A percentile compares a stretch with the other conserved stretches of the same genome.
phyloP scores from a whole-genome alignment of 352 stramenopile genomes.

The Halophytophthora batemanensis region DNA sequence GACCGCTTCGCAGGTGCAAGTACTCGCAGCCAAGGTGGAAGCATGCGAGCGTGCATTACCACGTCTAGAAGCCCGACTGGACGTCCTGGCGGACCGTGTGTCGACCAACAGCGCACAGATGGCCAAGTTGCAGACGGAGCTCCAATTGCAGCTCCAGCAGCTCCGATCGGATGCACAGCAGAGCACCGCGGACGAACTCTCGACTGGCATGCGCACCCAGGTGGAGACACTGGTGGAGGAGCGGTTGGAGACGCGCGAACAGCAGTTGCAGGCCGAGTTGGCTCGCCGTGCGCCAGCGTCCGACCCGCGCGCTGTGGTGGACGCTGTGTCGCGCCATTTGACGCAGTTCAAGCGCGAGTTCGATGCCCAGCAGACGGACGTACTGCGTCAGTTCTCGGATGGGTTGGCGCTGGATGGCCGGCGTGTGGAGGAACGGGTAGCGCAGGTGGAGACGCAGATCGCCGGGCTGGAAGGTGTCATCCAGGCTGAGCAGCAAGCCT shows the following conservation, averaged over 20 bases:
- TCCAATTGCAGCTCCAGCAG: conserved; percentile 31
- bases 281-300: conserved; percentile 10
- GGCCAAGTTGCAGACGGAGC: conserved; percentile 39
- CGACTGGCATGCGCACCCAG: conserved; percentile 45
- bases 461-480: conserved; percentile 48
- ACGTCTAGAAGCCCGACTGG: conserved; percentile 51
- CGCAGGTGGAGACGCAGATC: conserved; percentile 53
- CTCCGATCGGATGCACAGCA: conserved; percentile 30
- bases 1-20: conserved; percentile 49
- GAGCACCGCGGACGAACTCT: conserved; percentile 23
- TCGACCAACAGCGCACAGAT: conserved; percentile 37
- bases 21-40: conserved; percentile 54
- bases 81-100: conserved; percentile 58
- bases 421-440: conserved; percentile 51
- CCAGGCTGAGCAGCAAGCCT: conserved; percentile 68
- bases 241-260: conserved; percentile 32
- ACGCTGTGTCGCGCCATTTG: conserved; percentile 54
- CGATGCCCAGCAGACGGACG: conserved; percentile 40
- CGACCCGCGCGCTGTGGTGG: conserved; percentile 41
- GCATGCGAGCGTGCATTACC: conserved; percentile 60
- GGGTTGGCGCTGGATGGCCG: conserved; percentile 45
- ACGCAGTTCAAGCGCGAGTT: conserved; percentile 66
- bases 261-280: conserved; percentile 28
- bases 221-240: conserved; percentile 42
- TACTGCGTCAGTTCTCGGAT: conserved; percentile 51